Conservation (phyloP, 257 asterid genomes). For the Jasminum sambac region DNA sequence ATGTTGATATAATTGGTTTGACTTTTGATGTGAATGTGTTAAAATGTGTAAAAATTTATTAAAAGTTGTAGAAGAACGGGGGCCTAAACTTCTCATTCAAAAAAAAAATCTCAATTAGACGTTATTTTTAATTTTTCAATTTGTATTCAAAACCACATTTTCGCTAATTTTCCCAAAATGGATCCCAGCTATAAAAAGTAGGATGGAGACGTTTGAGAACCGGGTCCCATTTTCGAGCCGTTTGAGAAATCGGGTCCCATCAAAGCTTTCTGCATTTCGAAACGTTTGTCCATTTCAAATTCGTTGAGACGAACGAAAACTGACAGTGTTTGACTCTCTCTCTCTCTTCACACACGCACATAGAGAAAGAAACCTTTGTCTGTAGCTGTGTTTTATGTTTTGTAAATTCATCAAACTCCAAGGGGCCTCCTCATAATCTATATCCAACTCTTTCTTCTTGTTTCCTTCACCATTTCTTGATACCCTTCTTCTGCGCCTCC, state of each 20-base stretch:
- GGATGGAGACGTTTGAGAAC: conserved; percentile 66
- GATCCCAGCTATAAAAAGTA: conserved; percentile 28
- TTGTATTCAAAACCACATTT: too few relatives aligned
- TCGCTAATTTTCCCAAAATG: conserved; percentile 12
- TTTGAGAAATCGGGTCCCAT: conserved; percentile 48
- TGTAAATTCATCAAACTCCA: conserved; percentile 56
- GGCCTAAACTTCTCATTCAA: too few relatives aligned
- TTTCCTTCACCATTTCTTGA: conserved; percentile 32
- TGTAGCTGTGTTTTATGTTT: conserved; percentile 39
- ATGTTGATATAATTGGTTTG: too few relatives aligned
- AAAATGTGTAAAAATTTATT: too few relatives aligned
- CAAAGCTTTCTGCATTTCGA: conserved; percentile 43
- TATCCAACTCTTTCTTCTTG: conserved; percentile 36
- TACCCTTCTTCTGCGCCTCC: conserved; percentile 12
- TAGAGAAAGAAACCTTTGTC: conserved; percentile 35
- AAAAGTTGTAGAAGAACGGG: too few relatives aligned
- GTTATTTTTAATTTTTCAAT: too few relatives aligned
- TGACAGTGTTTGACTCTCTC: conserved; percentile 33
- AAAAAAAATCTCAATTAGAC: too few relatives aligned
- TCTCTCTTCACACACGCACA: conserved; percentile 29
- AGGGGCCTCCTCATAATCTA: conserved; percentile 56
- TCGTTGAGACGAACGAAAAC: conserved; percentile 60
- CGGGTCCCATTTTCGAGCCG: conserved; percentile 31
- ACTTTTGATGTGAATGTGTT: too few relatives aligned
- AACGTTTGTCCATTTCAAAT: conserved; percentile 55